phyloP scores from a whole-genome alignment of 352 stramenopile genomes.

The Pythium insidiosum region DNA sequence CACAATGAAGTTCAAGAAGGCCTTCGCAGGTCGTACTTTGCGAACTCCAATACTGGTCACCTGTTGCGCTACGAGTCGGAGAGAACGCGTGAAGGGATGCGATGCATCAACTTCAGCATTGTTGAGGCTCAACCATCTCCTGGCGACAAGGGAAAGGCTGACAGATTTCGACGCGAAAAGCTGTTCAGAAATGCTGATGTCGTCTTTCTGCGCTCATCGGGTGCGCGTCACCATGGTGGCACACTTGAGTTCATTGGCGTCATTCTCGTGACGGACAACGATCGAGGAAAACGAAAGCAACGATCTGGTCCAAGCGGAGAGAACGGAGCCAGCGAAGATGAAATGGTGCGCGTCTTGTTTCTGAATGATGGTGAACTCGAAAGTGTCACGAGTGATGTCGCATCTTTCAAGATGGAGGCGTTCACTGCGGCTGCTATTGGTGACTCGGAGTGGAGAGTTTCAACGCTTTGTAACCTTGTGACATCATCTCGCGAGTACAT shows the following conservation, averaged over 20 bases:
- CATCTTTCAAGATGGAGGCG: constrained; percentile 53
- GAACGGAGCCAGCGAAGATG: constrained; percentile 35
- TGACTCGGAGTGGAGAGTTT: constrained; percentile 73
- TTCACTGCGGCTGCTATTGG: constrained; percentile 53
- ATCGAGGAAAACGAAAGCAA: constrained; percentile 47
- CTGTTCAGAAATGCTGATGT: constrained; percentile 77
- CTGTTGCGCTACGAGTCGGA: constrained; percentile 74
- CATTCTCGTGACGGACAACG: constrained; percentile 64
- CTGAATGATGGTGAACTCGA: constrained; percentile 77
- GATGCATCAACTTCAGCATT: constrained; percentile 66
- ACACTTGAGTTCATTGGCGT: constrained; percentile 66
- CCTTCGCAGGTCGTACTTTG: constrained; percentile 34
- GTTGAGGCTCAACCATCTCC: constrained; percentile 33
- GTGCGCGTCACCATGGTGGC: constrained; percentile 28
- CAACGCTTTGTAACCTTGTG: constrained; percentile 67
- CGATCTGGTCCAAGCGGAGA: constrained; percentile 22
- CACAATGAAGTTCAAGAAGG: constrained; percentile 75
- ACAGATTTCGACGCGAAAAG: constrained; percentile 28
- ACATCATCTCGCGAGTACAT: constrained; percentile 80
- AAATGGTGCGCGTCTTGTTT: constrained; percentile 66
- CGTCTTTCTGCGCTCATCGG: constrained; percentile 41
- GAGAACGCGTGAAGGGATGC: constrained; percentile 75
- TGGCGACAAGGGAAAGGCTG: constrained; percentile 16
- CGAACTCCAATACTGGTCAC: constrained; percentile 30
- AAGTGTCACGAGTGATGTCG: constrained; percentile 46